Conservation (phyloP, 2,329 filamentous ascomycete species). For the Trichoderma sp. region DNA sequence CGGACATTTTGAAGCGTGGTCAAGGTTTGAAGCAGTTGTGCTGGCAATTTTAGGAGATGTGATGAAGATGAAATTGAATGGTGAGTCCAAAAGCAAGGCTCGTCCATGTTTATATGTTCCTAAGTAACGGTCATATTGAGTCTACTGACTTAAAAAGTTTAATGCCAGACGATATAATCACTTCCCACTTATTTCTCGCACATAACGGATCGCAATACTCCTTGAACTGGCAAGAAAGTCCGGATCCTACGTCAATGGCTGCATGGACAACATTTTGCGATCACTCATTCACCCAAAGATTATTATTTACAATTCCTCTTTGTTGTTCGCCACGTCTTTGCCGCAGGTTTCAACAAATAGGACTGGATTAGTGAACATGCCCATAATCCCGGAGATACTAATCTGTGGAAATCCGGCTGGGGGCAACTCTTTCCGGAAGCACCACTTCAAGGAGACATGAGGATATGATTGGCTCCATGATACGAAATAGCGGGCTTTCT, state of each 20-base stretch:
- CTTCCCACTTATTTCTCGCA: background rate
- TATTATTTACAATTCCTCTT: background rate
- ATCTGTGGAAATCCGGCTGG: background rate
- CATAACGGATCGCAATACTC: background rate
- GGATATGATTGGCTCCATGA: background rate
- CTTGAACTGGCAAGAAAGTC: background rate
- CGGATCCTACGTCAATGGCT: background rate
- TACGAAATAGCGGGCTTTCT: background rate
- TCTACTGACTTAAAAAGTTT: background rate
- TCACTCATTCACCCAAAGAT: background rate
- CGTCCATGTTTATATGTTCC: background rate
- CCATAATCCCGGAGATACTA: background rate
- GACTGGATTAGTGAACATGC: background rate
- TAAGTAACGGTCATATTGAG: background rate
- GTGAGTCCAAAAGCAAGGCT: background rate
- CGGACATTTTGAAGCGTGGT: background rate
- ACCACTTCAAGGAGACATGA: background rate
- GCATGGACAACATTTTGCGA: too few relatives aligned
- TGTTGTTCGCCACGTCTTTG: background rate
- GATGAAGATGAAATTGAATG: background rate
- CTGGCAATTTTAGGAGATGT: background rate
- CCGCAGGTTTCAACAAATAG: background rate
- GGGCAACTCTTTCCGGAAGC: conserved; percentile 1
- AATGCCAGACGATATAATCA: background rate
- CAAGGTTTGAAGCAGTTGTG: background rate